Evolutionary conservation across 2,329 filamentous ascomycete genomes (phyloP).

Genomic region (Xylariaceae sp.): DNA sequence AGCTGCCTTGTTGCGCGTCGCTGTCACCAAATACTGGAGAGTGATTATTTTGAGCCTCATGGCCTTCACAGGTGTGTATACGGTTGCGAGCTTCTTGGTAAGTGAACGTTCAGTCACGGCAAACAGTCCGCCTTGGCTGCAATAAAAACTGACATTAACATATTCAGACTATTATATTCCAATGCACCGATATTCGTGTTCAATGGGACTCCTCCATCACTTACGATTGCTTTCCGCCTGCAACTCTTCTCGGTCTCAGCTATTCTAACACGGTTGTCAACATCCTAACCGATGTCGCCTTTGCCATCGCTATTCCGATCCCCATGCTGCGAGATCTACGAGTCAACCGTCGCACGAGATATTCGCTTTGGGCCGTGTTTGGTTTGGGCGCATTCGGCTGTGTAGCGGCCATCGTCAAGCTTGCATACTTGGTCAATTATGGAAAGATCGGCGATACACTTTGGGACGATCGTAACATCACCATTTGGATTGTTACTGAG

Average conservation of each 20-base stretch:
- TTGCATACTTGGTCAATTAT: constrained; percentile 36
- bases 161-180: constrained; percentile 39
- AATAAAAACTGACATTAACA: neutral
- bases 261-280: constrained; percentile 38
- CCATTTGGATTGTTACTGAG: constrained; percentile 42
- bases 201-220: constrained; percentile 41
- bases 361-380: constrained; percentile 38
- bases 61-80: constrained; percentile 33
- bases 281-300: constrained; percentile 36
- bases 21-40: constrained; percentile 34
- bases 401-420: constrained; percentile 40
- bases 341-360: constrained; percentile 39
- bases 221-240: constrained; percentile 39
- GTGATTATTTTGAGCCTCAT: constrained; percentile 36
- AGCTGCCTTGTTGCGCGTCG: constrained; percentile 38
- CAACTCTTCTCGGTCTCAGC: constrained; percentile 38
- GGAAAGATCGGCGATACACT: constrained; percentile 39
- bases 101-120: neutral
- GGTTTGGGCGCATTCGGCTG: constrained; percentile 43
- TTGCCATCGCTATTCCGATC: constrained; percentile 37
- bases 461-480: constrained; percentile 44
- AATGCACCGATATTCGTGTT: constrained; percentile 43
- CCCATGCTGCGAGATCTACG: constrained; percentile 38
- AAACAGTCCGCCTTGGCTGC: too few relatives aligned
- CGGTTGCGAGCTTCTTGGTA: constrained; percentile 33